These are phyloP conservation scores for Chenopodium quinoa DNA, from an alignment of 148 eudicot genomes.

Conservation along the genomic window DNA sequence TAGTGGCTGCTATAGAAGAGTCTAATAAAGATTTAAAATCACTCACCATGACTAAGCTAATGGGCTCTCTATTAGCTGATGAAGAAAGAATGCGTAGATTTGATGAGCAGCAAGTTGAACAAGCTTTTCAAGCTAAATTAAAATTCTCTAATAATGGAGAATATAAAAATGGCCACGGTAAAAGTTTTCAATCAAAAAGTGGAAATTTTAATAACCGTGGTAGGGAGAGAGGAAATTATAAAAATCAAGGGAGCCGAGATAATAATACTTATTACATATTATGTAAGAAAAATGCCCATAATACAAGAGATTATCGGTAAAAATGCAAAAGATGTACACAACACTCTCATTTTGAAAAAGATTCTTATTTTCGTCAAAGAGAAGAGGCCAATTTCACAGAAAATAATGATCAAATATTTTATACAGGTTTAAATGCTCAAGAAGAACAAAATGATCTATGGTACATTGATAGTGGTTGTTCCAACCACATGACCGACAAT, in stretches of 20 bases:
- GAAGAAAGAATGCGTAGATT: too few species aligned
- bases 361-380: neutral
- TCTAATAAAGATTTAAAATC: too few species aligned
- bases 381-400: neutral
- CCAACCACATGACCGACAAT: neutral
- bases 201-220: neutral
- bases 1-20: too few species aligned
- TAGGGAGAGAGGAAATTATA: neutral
- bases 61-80: too few species aligned
- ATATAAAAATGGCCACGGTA: neutral
- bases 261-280: too few species aligned
- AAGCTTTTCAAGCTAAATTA: conserved; percentile 1
- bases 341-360: neutral
- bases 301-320: too few species aligned
- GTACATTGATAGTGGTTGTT: neutral
- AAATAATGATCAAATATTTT: neutral
- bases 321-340: neutral
- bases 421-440: neutral
- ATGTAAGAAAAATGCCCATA: too few species aligned
- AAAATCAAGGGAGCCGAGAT: too few species aligned
- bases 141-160: neutral
- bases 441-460: neutral
- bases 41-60: too few species aligned
- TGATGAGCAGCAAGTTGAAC: neutral
- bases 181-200: too few species aligned